Evolutionary conservation across 192 early-diverging fungal species (phyloP).

Genomic region (Coemansia sp.): DNA sequence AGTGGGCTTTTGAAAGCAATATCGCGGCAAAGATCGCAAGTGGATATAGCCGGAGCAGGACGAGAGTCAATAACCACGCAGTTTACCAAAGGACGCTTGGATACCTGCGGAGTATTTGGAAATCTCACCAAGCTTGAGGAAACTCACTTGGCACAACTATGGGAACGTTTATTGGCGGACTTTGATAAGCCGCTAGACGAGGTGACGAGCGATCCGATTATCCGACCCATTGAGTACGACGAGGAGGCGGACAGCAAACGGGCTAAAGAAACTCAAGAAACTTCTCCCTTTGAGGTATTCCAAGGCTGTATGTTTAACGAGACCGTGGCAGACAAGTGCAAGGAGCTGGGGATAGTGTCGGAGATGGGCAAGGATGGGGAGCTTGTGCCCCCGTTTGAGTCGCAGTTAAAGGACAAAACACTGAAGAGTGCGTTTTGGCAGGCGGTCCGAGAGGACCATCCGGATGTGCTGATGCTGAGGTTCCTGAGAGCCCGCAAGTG

Average conservation of each 20-base stretch:
- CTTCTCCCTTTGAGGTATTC: slow-evolving; percentile 45
- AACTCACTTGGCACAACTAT: slow-evolving; percentile 45
- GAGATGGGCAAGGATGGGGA: slow-evolving; percentile 12
- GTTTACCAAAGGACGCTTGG: slow-evolving; percentile 46
- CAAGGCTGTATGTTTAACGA: slow-evolving; percentile 52
- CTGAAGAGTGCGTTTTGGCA: slow-evolving; percentile 63
- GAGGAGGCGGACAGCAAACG: slow-evolving; percentile 31
- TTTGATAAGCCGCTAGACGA: slow-evolving; percentile 46
- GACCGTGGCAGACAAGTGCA: slow-evolving; percentile 31
- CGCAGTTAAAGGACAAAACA: slow-evolving; percentile 24
- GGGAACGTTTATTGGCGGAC: slow-evolving; percentile 45
- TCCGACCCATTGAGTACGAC: slow-evolving; percentile 32
- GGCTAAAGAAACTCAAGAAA: slow-evolving; percentile 34
- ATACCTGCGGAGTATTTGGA: slow-evolving; percentile 33
- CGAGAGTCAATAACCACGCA: slow-evolving; percentile 47
- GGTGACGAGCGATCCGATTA: slow-evolving; percentile 33
- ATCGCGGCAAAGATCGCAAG: slow-evolving; percentile 36
- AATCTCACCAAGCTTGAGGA: slow-evolving; percentile 39
- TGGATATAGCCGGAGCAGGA: slow-evolving; percentile 28
- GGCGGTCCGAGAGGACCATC: slow-evolving; percentile 63
- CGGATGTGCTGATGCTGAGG: slow-evolving; percentile 70
- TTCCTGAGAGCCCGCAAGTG: slow-evolving; percentile 89
- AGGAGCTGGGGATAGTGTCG: slow-evolving; percentile 27
- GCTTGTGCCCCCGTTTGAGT: slow-evolving; percentile 38
- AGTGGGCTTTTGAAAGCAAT: slow-evolving; percentile 46